Evolutionary conservation across 305 asterid genomes (phyloP).

Genomic region (Fraxinus greggii): DNA sequence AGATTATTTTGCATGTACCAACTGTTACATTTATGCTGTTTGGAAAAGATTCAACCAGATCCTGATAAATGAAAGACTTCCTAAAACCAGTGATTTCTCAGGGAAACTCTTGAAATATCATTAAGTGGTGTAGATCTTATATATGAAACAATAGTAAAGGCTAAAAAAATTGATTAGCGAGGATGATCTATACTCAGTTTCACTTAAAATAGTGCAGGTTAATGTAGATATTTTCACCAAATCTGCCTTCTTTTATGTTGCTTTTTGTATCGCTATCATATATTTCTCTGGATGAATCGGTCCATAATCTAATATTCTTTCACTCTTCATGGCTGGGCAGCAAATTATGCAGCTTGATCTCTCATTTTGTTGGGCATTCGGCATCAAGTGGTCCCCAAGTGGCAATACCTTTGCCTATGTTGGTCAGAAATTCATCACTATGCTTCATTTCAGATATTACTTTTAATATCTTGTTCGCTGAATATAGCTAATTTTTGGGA

Average conservation of each 20-base stretch:
- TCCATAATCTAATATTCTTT: constrained; percentile 19
- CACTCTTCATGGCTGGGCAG: constrained; percentile 44
- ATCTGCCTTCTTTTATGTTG: constrained; percentile 6
- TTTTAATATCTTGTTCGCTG: constrained; percentile 14
- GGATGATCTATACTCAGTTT: constrained; percentile 1
- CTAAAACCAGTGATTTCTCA: background rate
- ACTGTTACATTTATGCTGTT: background rate
- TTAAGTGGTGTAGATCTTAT: constrained; percentile 11
- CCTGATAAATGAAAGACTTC: background rate
- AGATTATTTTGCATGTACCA: background rate
- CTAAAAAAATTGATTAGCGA: constrained; percentile 6
- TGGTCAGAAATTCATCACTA: constrained; percentile 60
- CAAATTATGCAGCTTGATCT: constrained; percentile 98
- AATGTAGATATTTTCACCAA: background rate
- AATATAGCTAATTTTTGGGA: constrained; percentile 10
- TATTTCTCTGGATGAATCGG: constrained; percentile 12
- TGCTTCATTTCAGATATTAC: constrained; percentile 19
- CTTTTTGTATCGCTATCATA: background rate
- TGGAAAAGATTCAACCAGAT: constrained; percentile 12
- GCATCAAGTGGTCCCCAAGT: constrained; percentile 94
- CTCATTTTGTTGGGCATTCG: constrained; percentile 92
- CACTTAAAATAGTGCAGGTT: background rate
- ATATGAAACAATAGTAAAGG: background rate
- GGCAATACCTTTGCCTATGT: constrained; percentile 89
- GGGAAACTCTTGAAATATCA: background rate